Base-by-base conservation (phyloP, 768 basidiomycete species). In the Nidularia sp. region DNA sequence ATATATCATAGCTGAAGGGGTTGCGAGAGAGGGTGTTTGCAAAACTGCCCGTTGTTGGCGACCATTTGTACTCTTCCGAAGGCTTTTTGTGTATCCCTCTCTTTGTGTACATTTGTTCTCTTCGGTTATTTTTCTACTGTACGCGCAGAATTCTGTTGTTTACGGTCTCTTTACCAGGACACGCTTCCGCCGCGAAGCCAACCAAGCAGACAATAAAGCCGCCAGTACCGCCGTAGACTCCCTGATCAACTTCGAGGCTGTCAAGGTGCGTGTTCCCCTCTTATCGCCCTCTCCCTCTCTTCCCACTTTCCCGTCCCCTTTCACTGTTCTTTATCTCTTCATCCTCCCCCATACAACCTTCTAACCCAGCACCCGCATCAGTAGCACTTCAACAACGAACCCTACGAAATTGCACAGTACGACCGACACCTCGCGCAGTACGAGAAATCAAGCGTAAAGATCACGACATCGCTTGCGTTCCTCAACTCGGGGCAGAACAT, bases 311-410 rank as follows among this genome's bases (percentile, higher is more conserved):
- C n/a, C n/a, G n/a, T n/a, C n/a, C n/a, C n/a, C n/a, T n/a, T n/a
- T n/a, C n/a, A n/a, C n/a, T 31, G 69, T 32, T 55, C 34, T 3
- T 34, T 31, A 4, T 15, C 12, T 10, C 34, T 50, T 12, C 39
- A 36, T 18, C 45, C 33, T 33, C 22, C 7, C 35, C 48, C 36
- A 22, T 15, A 46, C 6, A 46, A 51, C 4, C 58, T 12, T 49
- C 39, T 53, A 47, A 42, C 45, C 41, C 47, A 55, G 54, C 48
- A 25, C 25, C 49, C 49, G 33, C 48, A 29, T 55, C 53, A 55
- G 44, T 67, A 96, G 93, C 87, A 96, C 62, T 98, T 98, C 78
- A 98, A 97, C 74, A 99, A 99, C 64, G 97, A 98, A 66, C 81
- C 80, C 52, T 92, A 85, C 61, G 96, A 99, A 71, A 78, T 97